phyloP scores from a whole-genome alignment of 2,329 filamentous ascomycete genomes.

The Podosphaera leucotricha region DNA sequence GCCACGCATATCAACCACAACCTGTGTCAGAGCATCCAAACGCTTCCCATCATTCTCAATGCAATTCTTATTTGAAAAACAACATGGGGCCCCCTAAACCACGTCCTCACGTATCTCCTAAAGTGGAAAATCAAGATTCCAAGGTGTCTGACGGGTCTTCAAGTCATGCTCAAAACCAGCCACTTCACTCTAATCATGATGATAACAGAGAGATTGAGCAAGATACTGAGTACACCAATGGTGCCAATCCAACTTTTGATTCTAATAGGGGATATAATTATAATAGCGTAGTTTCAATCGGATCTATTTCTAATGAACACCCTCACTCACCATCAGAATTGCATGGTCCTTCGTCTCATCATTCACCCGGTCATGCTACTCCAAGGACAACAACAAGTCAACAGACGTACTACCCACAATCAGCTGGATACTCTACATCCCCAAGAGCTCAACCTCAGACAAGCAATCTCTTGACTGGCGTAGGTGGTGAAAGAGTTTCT shows the following conservation, averaged over 20 bases:
- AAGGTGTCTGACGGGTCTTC: conserved; percentile 45
- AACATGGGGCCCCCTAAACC: conserved; percentile 69
- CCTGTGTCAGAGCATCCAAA: conserved; percentile 35
- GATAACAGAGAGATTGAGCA: conserved; percentile 54
- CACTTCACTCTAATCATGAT: conserved; percentile 31
- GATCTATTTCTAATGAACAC: conserved; percentile 45
- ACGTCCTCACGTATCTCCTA: conserved; percentile 32
- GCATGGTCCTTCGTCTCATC: conserved; percentile 56
- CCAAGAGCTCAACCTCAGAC: conserved; percentile 46
- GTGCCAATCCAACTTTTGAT: conserved; percentile 48
- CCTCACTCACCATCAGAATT: conserved; percentile 61
- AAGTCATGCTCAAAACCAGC: conserved; percentile 28
- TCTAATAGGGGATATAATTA: conserved; percentile 58
- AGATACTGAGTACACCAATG: conserved; percentile 69
- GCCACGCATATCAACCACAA: conserved; percentile 55
- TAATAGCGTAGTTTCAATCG: conserved; percentile 38
- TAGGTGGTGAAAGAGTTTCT: conserved; percentile 52
- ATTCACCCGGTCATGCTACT: conserved; percentile 59
- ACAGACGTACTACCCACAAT: conserved; percentile 47
- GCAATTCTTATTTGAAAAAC: conserved; percentile 48
- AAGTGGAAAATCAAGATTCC: conserved; percentile 35
- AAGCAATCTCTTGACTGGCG: conserved; percentile 72
- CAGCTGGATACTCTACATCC: conserved; percentile 47
- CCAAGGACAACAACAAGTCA: conserved; percentile 53
- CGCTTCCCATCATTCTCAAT: conserved; percentile 40